Evolutionary conservation across 176 grass and related monocot species (phyloP).

Genomic region (Cymbopogon citratus): DNA sequence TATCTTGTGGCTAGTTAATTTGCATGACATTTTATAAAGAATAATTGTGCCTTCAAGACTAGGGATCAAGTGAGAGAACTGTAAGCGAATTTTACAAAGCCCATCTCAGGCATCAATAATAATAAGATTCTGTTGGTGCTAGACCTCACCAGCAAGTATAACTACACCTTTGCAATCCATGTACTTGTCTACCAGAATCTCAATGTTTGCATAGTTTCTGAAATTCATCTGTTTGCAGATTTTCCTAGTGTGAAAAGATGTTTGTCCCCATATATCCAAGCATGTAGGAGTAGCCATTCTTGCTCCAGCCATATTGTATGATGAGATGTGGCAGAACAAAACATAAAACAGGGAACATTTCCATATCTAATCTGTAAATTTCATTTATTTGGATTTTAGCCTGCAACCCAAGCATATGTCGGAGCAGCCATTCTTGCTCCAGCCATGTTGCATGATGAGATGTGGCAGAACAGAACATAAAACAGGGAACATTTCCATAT

Average conservation of each 20-base stretch:
- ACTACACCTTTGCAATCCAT: conserved; percentile 3
- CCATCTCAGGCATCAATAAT: not conserved
- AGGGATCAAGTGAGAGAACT: not conserved
- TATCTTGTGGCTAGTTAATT: not conserved
- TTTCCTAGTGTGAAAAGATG: conserved; percentile 5
- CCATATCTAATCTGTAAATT: conserved; percentile 19
- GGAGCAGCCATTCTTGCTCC: conserved; percentile 7
- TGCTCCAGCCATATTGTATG: conserved; percentile 19
- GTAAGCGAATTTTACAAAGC: not conserved
- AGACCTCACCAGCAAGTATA: not conserved
- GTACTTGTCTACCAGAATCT: not conserved
- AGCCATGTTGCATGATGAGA: conserved; percentile 5
- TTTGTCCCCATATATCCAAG: not conserved
- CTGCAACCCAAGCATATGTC: conserved; percentile 14
- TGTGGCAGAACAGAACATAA: not conserved
- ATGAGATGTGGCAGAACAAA: not conserved
- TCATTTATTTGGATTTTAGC: conserved; percentile 4
- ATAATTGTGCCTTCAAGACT: not conserved
- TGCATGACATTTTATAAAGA: not conserved
- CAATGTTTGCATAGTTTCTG: conserved; percentile 10
- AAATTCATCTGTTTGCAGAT: too few species aligned
- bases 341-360: not conserved
- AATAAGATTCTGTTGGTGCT: not conserved
- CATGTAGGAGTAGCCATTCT: conserved; percentile 8
- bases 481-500: not conserved